Percentiles rank a stretch among this genome's conserved stretches.
Evolutionary conservation across 495 filamentous ascomycete species (phyloP).

Genomic region (Penicillium lividum): DNA sequence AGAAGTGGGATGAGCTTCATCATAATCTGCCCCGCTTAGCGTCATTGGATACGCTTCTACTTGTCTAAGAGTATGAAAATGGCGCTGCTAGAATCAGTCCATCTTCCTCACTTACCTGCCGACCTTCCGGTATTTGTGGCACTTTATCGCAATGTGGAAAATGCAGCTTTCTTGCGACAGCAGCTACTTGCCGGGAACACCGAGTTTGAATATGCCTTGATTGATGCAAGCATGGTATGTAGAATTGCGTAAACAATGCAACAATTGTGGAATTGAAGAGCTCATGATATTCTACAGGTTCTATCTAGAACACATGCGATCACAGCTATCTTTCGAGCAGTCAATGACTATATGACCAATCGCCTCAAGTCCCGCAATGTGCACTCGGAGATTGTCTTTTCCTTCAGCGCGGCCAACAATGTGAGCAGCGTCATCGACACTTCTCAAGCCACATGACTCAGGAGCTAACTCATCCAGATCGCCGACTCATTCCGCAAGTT

Average conservation of each 20-base stretch:
- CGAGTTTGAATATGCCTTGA: conserved; percentile 89
- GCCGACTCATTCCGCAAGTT: conserved; percentile 86
- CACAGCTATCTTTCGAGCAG: conserved; percentile 75
- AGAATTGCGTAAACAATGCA: background rate
- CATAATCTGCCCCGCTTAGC: background rate
- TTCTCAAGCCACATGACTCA: background rate
- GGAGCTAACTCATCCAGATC: conserved; percentile 60
- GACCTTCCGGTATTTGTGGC: conserved; percentile 67
- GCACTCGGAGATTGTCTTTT: conserved; percentile 89
- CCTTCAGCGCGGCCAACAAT: conserved; percentile 82
- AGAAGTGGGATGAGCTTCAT: conserved; percentile 1
- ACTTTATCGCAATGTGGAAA: conserved; percentile 73
- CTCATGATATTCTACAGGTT: conserved; percentile 43
- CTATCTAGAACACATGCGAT: conserved; percentile 70
- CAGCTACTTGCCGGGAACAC: conserved; percentile 79
- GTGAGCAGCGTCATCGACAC: conserved; percentile 42
- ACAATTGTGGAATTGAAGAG: background rate
- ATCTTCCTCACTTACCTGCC: conserved; percentile 68
- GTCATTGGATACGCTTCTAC: background rate
- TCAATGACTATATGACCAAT: conserved; percentile 61
- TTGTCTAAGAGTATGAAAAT: conserved; percentile 23
- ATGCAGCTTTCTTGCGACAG: conserved; percentile 71
- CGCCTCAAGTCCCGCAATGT: conserved; percentile 80
- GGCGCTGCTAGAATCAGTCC: conserved; percentile 50
- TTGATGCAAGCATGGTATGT: conserved; percentile 74